Conservation (phyloP, 768 basidiomycete genomes). For the Tulasnella sp. region DNA sequence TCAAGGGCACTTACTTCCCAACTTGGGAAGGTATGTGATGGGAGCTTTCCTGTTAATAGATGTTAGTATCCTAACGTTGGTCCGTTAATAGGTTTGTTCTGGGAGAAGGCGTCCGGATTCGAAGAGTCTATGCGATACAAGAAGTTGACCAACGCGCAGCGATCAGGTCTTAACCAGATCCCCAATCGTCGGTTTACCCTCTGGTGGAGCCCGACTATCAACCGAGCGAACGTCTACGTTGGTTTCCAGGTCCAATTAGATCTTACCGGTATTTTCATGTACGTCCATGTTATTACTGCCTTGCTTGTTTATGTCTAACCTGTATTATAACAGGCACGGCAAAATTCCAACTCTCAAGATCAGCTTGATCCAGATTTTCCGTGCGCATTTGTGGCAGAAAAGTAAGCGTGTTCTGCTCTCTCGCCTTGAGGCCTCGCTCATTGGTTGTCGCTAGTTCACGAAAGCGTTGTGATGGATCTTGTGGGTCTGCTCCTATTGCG, state of each 20-base stretch:
- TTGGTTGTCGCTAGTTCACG: constrained; percentile 49
- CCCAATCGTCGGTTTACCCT: constrained; percentile 98
- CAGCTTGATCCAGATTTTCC: constrained; percentile 99
- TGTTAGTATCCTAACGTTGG: not conserved
- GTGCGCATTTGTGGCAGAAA: constrained; percentile 99
- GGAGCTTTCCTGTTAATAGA: not conserved
- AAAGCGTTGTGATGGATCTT: constrained; percentile 88
- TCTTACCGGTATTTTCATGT: constrained; percentile 94
- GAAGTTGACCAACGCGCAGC: constrained; percentile 95
- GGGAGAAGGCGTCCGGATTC: constrained; percentile 97
- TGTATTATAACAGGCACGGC: constrained; percentile 57
- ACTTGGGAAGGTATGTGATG: constrained; percentile 76
- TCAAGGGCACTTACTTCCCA: constrained; percentile 97
- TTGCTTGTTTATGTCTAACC: no score
- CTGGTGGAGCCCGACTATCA: constrained; percentile 99
- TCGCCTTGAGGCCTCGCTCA: constrained; percentile 6
- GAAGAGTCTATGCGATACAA: constrained; percentile 95
- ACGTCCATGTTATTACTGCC: constrained; percentile 20
- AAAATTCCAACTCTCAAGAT: constrained; percentile 98
- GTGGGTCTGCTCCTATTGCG: constrained; percentile 28
- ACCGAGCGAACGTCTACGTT: constrained; percentile 97
- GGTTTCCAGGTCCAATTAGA: constrained; percentile 99
- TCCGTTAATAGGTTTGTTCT: constrained; percentile 59
- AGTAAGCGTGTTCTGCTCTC: constrained; percentile 46
- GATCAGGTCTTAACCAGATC: constrained; percentile 94